Conservation (phyloP, 495 filamentous ascomycete genomes). For the Aspergillus ellipticus region DNA sequence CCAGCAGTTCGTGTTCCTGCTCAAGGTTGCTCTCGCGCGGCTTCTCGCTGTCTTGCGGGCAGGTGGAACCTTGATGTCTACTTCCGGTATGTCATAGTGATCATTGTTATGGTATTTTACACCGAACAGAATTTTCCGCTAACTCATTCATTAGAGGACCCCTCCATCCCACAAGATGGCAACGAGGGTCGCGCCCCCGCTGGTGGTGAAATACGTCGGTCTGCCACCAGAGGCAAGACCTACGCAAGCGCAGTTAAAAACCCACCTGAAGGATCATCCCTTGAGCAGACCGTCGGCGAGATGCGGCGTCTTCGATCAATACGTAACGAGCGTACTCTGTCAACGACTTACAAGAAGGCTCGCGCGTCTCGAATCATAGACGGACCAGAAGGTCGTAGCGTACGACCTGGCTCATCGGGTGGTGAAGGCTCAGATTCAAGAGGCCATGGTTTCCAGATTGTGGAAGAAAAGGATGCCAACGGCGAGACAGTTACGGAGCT, state of each 20-base stretch:
- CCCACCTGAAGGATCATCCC: conserved; percentile 64
- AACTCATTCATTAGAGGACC: conserved; percentile 55
- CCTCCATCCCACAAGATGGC: conserved; percentile 65
- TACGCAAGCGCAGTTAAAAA: conserved; percentile 59
- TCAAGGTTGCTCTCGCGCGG: conserved; percentile 86
- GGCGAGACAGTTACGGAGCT: conserved; percentile 70
- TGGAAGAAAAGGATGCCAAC: conserved; percentile 77
- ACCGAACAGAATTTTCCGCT: not conserved
- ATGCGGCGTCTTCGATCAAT: conserved; percentile 89
- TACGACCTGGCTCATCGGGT: conserved; percentile 75
- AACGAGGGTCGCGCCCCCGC: conserved; percentile 57
- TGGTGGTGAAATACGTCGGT: conserved; percentile 46
- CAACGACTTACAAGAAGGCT: conserved; percentile 84
- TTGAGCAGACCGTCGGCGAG: conserved; percentile 94
- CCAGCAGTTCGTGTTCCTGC: conserved; percentile 88
- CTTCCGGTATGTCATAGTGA: conserved; percentile 52
- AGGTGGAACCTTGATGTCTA: conserved; percentile 72
- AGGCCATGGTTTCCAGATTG: conserved; percentile 68
- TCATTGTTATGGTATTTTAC: not conserved
- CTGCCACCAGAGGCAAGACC: conserved; percentile 70
- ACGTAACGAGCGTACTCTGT: conserved; percentile 87
- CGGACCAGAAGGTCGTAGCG: conserved; percentile 75
- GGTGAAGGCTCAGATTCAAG: conserved; percentile 56
- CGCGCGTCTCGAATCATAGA: conserved; percentile 90
- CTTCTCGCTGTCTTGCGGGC: conserved; percentile 80